Evolutionary conservation across 345 rosid species (phyloP).

Genomic region (Salix suchowensis): DNA sequence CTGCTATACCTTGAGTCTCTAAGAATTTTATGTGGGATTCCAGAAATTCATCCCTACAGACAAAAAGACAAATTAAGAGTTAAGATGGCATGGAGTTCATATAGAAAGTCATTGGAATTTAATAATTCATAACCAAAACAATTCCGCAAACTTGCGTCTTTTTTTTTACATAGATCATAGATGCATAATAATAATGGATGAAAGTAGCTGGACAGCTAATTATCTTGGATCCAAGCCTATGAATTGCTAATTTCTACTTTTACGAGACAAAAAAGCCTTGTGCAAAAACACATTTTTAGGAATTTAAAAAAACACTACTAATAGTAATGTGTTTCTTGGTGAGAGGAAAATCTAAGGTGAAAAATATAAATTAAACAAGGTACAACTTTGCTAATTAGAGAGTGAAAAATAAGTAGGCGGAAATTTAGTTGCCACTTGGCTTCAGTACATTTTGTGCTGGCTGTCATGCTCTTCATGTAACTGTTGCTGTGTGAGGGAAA

Average conservation of each 20-base stretch:
- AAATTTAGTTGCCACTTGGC: not conserved
- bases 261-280: not conserved
- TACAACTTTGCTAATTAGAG: not conserved
- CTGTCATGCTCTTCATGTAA: conserved; percentile 80
- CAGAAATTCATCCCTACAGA: conserved; percentile 55
- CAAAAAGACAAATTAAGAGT: not conserved
- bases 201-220: not conserved
- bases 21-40: conserved; percentile 63
- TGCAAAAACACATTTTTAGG: not conserved
- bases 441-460: conserved; percentile 61
- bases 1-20: conserved; percentile 81
- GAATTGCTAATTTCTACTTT: not conserved
- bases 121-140: too few relatives aligned
- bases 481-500: conserved; percentile 86
- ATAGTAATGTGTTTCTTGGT: not conserved
- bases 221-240: not conserved
- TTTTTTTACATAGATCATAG: not conserved
- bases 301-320: not conserved
- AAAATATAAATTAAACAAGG: not conserved
- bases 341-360: not conserved
- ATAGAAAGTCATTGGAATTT: not conserved
- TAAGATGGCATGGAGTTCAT: not conserved
- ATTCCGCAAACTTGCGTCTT: too few relatives aligned
- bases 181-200: not conserved
- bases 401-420: not conserved